Conservation (phyloP, 345 rosid species). For the Fremontodendron californicum region DNA sequence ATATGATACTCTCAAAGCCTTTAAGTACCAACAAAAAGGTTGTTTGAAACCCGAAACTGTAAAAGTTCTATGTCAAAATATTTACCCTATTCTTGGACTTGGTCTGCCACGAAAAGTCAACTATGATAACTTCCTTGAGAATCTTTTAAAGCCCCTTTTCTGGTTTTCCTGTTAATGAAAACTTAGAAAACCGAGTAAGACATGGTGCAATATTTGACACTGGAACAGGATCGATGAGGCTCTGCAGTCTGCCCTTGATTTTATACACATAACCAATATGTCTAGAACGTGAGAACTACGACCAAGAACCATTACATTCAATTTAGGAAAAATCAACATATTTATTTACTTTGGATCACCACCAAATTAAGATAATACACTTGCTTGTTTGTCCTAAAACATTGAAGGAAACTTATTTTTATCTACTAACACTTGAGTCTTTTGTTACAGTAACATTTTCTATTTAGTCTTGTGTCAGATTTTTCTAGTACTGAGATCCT, state of each 20-base stretch:
- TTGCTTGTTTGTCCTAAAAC: too few relatives aligned
- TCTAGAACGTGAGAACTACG: not conserved
- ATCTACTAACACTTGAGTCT: too few relatives aligned
- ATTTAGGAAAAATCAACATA: not conserved
- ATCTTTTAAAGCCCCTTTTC: not conserved
- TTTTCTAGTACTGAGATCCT: too few relatives aligned
- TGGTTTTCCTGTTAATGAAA: not conserved
- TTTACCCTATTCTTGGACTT: not conserved
- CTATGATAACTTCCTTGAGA: not conserved
- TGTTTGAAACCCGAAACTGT: not conserved
- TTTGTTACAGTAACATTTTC: too few relatives aligned
- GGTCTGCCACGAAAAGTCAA: slow-evolving; percentile 6
- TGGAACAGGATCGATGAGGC: not conserved
- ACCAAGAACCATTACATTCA: not conserved
- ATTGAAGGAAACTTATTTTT: too few relatives aligned
- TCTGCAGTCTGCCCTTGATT: not conserved
- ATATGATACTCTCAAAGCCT: not conserved
- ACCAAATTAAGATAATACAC: not conserved
- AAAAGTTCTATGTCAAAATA: not conserved
- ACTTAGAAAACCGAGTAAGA: not conserved
- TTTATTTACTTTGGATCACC: not conserved
- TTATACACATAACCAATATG: not conserved
- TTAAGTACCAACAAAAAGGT: not conserved
- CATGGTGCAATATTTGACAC: not conserved
- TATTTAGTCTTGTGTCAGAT: too few relatives aligned